A percentile compares a stretch with the other conserved stretches of the same genome.
Evolutionary conservation across 148 eudicot species (phyloP).

Genomic region (Diospyros kaki): DNA sequence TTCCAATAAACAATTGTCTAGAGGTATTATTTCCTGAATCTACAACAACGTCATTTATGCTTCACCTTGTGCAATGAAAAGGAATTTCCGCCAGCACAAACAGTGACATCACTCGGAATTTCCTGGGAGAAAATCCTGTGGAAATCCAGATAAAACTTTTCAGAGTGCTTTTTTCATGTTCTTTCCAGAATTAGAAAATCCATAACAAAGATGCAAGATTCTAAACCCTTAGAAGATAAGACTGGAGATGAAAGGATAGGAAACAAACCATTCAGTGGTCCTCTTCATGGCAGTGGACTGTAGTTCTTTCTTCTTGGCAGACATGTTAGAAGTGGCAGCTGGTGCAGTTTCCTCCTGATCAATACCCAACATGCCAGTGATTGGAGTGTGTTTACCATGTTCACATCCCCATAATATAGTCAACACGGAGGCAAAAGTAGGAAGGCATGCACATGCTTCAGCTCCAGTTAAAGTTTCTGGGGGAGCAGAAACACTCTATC

Average conservation of each 20-base stretch:
- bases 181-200: not conserved
- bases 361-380: slow-evolving; percentile 45
- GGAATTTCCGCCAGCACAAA: slow-evolving; percentile 61
- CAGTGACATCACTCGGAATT: slow-evolving; percentile 76
- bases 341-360: slow-evolving; percentile 31
- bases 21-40: not conserved
- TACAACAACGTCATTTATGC: not conserved
- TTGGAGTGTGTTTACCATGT: slow-evolving; percentile 14
- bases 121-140: slow-evolving; percentile 91
- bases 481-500: not conserved
- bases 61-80: slow-evolving; percentile 89
- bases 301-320: slow-evolving; percentile 54
- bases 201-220: not conserved
- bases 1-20: no score
- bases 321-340: slow-evolving; percentile 27
- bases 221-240: not conserved
- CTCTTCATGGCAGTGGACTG: slow-evolving; percentile 85
- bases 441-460: slow-evolving; percentile 7
- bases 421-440: slow-evolving; percentile 7
- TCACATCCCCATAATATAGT: slow-evolving; percentile 6
- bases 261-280: slow-evolving; percentile 76
- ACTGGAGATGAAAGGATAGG: slow-evolving; percentile 15
- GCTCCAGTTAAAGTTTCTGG: not conserved
- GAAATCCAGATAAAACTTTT: not conserved
- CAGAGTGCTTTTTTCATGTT: not conserved